Evolutionary conservation across 2,329 filamentous ascomycete species (phyloP).

Genomic region (Gnomoniopsis sp.): DNA sequence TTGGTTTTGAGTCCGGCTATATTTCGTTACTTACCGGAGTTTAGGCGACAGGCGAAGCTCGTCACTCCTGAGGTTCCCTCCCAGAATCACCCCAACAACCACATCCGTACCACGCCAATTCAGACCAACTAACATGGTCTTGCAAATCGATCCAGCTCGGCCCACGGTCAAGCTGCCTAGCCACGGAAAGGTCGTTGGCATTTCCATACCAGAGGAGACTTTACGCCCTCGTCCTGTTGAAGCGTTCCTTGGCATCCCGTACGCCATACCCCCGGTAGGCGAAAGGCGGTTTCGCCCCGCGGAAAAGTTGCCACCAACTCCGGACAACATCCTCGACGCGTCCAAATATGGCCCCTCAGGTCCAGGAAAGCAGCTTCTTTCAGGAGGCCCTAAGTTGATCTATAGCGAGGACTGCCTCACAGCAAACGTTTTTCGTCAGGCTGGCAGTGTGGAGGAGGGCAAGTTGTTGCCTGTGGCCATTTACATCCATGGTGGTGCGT

Average conservation of each 20-base stretch:
- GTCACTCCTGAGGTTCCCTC: neutral
- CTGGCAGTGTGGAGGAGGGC: neutral
- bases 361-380: conserved; percentile 16
- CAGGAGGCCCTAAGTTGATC: conserved; percentile 19
- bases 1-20: no score
- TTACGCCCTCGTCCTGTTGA: conserved; percentile 26
- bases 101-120: neutral
- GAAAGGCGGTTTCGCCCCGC: conserved; percentile 42
- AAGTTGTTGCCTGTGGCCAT: conserved; percentile 32
- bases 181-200: conserved; percentile 24
- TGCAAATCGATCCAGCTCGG: conserved; percentile 13
- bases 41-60: neutral
- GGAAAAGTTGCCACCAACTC: conserved; percentile 24
- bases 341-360: conserved; percentile 23
- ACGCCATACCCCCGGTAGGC: conserved; percentile 42
- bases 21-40: neutral
- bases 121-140: conserved; percentile 3
- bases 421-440: conserved; percentile 25
- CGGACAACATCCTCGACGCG: conserved; percentile 24
- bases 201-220: conserved; percentile 14
- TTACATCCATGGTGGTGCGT: conserved; percentile 45
- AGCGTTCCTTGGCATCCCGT: conserved; percentile 46
- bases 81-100: neutral
- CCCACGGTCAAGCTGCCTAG: conserved; percentile 8
- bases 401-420: conserved; percentile 27